phyloP scores from a whole-genome alignment of 352 stramenopile species.

The Phytopythium mirpurense region DNA sequence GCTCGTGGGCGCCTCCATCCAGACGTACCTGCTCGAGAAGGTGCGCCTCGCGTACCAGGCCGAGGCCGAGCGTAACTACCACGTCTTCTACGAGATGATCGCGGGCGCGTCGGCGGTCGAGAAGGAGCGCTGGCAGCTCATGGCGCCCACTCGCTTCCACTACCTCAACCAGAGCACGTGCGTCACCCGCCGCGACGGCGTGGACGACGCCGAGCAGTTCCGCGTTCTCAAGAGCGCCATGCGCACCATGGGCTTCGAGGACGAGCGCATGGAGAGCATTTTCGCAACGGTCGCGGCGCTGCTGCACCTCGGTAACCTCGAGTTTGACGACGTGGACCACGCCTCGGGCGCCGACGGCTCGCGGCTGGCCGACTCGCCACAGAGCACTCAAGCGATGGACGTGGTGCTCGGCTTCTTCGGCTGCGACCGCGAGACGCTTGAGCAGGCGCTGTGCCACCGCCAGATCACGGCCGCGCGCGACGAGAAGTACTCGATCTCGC shows the following conservation, averaged over 20 bases:
- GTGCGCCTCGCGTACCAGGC: constrained; percentile 87
- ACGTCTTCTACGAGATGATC: constrained; percentile 91
- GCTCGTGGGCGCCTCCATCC: constrained; percentile 75
- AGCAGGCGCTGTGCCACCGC: constrained; percentile 74
- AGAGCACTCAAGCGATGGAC: constrained; percentile 15
- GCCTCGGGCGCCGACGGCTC: constrained; percentile 63
- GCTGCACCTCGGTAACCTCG: constrained; percentile 80
- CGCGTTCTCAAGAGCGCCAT: constrained; percentile 80
- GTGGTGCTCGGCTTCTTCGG: constrained; percentile 60
- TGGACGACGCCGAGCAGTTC: constrained; percentile 86
- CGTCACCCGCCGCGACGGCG: constrained; percentile 62
- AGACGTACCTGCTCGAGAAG: constrained; percentile 89
- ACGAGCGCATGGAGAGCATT: constrained; percentile 60
- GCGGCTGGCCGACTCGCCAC: no score
- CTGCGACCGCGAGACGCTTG: constrained; percentile 54
- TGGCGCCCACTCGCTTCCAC: constrained; percentile 46
- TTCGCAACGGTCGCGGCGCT: constrained; percentile 75
- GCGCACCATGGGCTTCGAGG: constrained; percentile 68
- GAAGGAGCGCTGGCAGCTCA: constrained; percentile 49
- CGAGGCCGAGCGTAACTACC: constrained; percentile 85
- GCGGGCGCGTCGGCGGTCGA: constrained; percentile 65
- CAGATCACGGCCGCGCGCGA: constrained; percentile 66
- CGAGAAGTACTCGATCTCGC: constrained; percentile 79
- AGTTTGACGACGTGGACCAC: constrained; percentile 70
- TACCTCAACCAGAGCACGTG: constrained; percentile 89